Evolutionary conservation across 176 grass and related monocot species (phyloP), one percentile per base, ranked within the genome.

Genomic region (Triticum dicoccoides): DNA sequence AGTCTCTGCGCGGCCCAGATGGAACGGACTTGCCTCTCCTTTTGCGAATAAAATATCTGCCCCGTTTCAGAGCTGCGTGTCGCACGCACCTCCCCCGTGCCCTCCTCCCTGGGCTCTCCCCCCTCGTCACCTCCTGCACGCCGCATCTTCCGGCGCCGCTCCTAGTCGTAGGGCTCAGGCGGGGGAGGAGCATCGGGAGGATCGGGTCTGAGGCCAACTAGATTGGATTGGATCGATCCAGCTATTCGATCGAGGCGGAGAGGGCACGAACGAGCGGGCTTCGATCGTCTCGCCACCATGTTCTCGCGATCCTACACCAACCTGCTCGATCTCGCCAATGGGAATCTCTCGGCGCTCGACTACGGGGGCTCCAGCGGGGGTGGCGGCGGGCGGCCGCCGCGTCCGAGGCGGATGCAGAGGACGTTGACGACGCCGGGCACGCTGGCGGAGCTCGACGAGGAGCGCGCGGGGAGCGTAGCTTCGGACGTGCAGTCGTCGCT

Each of bases 271-370:
- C 49, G 49, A 52, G 49, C 49, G 49, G 49, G 49, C 49, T 52
- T 52, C 49, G 4, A 15, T 29, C n/a, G 69, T 47, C 34, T n/a
- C 13, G 77, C 33, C 80, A 61, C 41, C 77, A 93, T 93, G 91
- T 88, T 93, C 85, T 93, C 91, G 34, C 88, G 88, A 88, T 93
- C 91, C 21, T 93, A 93, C 69, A 93, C 91, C 64, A 93, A 93
- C 41, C 85, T 93, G 18, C 34, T 93, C 71, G 91, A 93, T 85
- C 88, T 93, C 77, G 91, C 91, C 34, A 85, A 89, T 52, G 88
- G 91, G 56, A 93, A 93, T 82, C 88, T 93, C 62, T 84, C 84
- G 65, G 91, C 82, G 44, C 82, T 93, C 61, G 88, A 87, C 76
- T 87, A 87, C 51, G 91, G 85, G 7, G 82, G 88, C 15, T 63